Evolutionary conservation across 2,329 filamentous ascomycete genomes (phyloP), one percentile per base, ranked within the genome.

Genomic region (Paracorniculantispora psalliotae): DNA sequence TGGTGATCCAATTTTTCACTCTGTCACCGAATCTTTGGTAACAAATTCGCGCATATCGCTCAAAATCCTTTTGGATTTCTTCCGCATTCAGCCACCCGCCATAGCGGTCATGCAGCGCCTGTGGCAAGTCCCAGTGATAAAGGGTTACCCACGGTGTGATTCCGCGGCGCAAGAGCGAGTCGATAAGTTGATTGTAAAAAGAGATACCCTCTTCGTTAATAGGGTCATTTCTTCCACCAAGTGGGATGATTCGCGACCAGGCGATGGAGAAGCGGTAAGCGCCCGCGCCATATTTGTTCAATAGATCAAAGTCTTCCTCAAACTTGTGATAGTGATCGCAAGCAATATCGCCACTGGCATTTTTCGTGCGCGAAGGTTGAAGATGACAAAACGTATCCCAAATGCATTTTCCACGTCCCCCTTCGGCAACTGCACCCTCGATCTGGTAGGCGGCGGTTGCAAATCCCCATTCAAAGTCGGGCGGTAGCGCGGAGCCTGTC

Each of bases 261-360:
- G 84, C 83, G 37, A 88, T 73, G 4, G 84, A 87, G 68, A 88
- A 88, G 21, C 85, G 81, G 67, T 88, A 88, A 4, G 80, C 80
- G 62, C 80, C 78, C 8, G 82, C 81, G 48, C 83, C 82, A 48
- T 81, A 81, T 49, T 76, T 70, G 64, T 82, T 83, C 62, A 89
- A 69, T 8, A 88, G 73, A 4, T 77, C 81, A 61, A 88, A 80
- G 65, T 89, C 86, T 54, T 83, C 75, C 12, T 73, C 69, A 3
- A 69, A 71, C 0, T 71, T 67, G 59, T 79, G 70, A 61, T 78
- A 79, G 58, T 77, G 72, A 33, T 76, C 72, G 26, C 74, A 75
- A 2, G 75, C 76, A 21, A 84, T 68, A 63, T 83, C 81, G 2
- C 79, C 80, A 37, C 69, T 74, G 26, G 70, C 70, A 26, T 72